Conservation (phyloP, 148 eudicot genomes). For the Rhododendron kiyosumense region DNA sequence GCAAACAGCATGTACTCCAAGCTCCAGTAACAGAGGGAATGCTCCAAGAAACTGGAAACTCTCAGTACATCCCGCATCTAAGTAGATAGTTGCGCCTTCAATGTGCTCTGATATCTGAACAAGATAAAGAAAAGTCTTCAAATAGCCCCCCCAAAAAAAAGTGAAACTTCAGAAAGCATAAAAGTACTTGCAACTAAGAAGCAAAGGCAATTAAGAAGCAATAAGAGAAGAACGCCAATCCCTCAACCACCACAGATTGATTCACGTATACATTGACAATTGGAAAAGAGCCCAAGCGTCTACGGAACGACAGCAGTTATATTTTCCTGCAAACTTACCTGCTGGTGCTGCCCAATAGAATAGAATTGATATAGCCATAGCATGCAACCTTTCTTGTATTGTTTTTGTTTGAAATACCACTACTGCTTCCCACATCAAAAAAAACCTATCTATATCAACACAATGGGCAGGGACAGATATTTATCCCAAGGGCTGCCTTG, state of each 20-base stretch:
- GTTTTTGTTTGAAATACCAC: neutral
- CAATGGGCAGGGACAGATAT: neutral
- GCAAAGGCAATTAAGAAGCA: neutral
- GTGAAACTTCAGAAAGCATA: neutral
- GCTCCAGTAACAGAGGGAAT: slow-evolving; percentile 66
- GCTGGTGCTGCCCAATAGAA: neutral
- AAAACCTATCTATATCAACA: neutral
- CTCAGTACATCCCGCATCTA: slow-evolving; percentile 94
- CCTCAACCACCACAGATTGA: neutral
- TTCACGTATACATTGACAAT: neutral
- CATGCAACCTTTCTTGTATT: neutral
- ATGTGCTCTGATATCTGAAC: slow-evolving; percentile 71
- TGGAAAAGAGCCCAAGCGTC: neutral
- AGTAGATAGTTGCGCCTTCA: slow-evolving; percentile 66
- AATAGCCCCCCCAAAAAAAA: neutral
- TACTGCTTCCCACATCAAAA: neutral
- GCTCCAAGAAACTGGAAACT: slow-evolving; percentile 89
- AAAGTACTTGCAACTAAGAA: neutral
- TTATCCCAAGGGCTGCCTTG: neutral
- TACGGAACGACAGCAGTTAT: neutral
- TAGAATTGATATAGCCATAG: neutral
- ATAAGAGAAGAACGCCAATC: neutral
- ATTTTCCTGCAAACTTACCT: neutral
- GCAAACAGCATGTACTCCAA: slow-evolving; percentile 52
- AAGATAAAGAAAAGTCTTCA: neutral